Base-by-base conservation (phyloP, 2,329 filamentous ascomycete species). In the Pleoardoris graminearum region DNA sequence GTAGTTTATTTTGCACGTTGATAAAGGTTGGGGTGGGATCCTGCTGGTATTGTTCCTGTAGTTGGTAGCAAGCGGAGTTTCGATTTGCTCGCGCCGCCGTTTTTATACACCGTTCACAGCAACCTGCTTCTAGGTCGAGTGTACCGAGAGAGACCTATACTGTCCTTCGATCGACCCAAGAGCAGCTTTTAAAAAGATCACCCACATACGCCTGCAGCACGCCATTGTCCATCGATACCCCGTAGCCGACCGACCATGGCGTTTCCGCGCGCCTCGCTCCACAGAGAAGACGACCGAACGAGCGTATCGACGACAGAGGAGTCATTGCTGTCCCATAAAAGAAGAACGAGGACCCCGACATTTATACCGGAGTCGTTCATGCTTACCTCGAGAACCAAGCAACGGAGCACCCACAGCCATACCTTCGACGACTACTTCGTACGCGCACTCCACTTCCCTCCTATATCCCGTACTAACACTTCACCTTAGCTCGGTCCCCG, bases 401-500 rank as follows among this genome's bases (percentile, higher is more conserved):
- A 32, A 21, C 41, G 27, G n/a, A 21, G 10, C 14, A 14, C 41
- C 16, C 27, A 43, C 22, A 43, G 27, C 5, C n/a, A n/a, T n/a
- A 21, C 27, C 2, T 46, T 46, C 10, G 43, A 46, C 54, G 82
- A 85, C 55, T 86, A 86, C 68, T 87, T 86, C 64, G 81, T 80
- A 70, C 29, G 77, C 66, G 14, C n/a, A 11, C 14, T n/a, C 14
- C 19, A 1, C 23, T 16, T 17, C 27, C 6, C n/a, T 17, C 8
- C 2, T 8, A 39, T 54, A 27, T 60, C 62, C 61, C 35, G 47
- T 10, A 0, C 23, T 10, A n/a, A 36, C 2, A n/a, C 21, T 19
- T 2, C 16, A 7, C 16, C 2, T 21, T 30, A 72, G 70, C 53
- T 68, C n/a, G 84, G 84, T 11, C 89, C 89, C 42, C 82, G 86